Evolutionary conservation across 2,329 filamentous ascomycete genomes (phyloP).

Genomic region (Stenocarpella maydis): DNA sequence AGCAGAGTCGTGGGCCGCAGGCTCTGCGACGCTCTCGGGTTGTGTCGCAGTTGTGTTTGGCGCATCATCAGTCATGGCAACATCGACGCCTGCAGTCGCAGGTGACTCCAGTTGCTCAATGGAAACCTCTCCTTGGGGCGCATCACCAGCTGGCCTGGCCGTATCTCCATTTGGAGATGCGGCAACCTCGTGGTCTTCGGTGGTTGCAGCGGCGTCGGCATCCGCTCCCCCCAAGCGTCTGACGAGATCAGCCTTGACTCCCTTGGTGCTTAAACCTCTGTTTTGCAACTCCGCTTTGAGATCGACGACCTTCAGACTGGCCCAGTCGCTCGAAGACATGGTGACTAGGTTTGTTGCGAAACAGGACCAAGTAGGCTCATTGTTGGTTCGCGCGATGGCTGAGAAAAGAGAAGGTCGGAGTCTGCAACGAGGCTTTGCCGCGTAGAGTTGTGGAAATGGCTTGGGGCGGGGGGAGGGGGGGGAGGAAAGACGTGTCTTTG

Average conservation of each 20-base stretch:
- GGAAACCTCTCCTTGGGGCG: slow-evolving; percentile 38
- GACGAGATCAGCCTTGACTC: slow-evolving; percentile 76
- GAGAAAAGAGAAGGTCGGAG: neutral
- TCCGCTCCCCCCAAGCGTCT: slow-evolving; percentile 59
- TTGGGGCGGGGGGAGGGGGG: no score
- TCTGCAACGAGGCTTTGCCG: neutral
- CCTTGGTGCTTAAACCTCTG: slow-evolving; percentile 73
- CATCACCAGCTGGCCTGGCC: slow-evolving; percentile 27
- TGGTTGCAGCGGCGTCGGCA: slow-evolving; percentile 26
- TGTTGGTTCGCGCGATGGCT: neutral
- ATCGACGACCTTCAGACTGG: slow-evolving; percentile 75
- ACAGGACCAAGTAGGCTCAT: slow-evolving; percentile 26
- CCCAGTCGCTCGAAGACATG: slow-evolving; percentile 59
- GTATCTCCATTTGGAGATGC: neutral
- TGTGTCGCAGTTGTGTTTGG: neutral
- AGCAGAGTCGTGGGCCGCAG: slow-evolving; percentile 39
- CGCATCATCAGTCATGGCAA: slow-evolving; percentile 21
- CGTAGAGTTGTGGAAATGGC: neutral
- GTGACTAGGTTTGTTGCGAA: slow-evolving; percentile 37
- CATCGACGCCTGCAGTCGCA: neutral
- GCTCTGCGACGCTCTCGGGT: neutral
- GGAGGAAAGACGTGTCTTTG: neutral
- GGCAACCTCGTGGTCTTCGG: slow-evolving; percentile 32
- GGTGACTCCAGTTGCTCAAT: slow-evolving; percentile 32
- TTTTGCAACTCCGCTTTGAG: slow-evolving; percentile 78